Evolutionary conservation across 169 alveolate species (phyloP).

Genomic region (Eimeria praecox): DNA sequence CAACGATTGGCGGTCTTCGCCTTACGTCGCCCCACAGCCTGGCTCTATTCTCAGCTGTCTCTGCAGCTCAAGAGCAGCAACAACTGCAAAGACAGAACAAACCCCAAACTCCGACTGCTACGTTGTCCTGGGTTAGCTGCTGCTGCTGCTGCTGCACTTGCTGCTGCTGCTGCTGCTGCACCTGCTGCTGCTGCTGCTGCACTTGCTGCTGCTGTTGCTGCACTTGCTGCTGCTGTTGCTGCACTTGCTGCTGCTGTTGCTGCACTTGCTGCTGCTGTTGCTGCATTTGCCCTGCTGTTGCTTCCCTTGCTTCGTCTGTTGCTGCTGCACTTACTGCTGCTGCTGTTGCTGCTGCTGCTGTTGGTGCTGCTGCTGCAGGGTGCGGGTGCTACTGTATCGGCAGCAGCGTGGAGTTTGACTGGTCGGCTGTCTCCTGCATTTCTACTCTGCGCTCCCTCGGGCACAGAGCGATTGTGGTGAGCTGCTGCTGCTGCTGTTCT

Average conservation of each 20-base stretch:
- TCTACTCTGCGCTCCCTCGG: no score
- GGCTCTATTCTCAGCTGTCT: slow-evolving; percentile 25
- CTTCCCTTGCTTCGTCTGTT: not conserved
- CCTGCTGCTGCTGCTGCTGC: not conserved
- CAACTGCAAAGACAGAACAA: not conserved
- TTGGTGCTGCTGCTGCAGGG: not conserved
- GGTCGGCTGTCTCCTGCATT: no score
- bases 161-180: not conserved
- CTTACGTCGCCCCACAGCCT: not conserved
- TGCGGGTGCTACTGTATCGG: no score
- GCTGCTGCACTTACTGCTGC: no score
- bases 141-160: not conserved
- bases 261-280: not conserved
- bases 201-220: not conserved
- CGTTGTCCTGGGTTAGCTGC: not conserved
- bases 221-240: not conserved
- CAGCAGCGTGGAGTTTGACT: no score
- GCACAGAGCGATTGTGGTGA: no score
- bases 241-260: not conserved
- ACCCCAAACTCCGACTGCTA: not conserved
- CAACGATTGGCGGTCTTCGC: not conserved
- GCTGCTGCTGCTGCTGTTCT: not conserved
- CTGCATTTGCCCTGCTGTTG: no score
- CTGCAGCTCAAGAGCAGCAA: slow-evolving; percentile 3
- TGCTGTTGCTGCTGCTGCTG: not conserved